Evolutionary conservation across 495 filamentous ascomycete species (phyloP), one percentile per base, ranked within the genome.

Genomic region (Penicillium maclennaniae): DNA sequence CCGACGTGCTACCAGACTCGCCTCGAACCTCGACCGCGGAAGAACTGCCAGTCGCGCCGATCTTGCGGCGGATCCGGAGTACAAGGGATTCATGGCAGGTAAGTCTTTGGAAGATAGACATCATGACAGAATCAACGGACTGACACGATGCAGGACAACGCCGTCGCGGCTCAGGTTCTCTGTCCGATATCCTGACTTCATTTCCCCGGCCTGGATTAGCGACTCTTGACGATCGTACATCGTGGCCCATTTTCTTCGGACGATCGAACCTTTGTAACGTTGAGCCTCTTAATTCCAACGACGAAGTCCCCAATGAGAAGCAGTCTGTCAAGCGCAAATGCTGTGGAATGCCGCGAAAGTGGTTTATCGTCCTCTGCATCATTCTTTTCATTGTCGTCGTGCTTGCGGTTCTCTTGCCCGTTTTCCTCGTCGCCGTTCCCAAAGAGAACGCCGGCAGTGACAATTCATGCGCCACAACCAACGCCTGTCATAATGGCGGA

Each of bases 121-220:
- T 27, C 48, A 39, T 25, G 3, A 10, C 17, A 4, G 36, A 19
- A 20, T 7, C 7, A 23, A 19, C 15, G 20, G 8, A 19, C 39
- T 50, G 19, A 50, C 27, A 7, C 6, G 43, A 39, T 15, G 15
- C 27, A 19, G 9, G 53, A 34, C 67, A 77, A 27, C 66, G 76
- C 40, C 56, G 45, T n/a, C 59, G 69, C 41, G 63, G 68, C n/a
- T 82, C 79, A 4, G 81, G 80, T 69, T 80, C 91, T 58, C 76
- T 98, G 40, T 92, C 89, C 15, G 91, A 95, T 62, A 96, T 97
- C 65, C 78, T 98, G 6, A 87, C 88, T 12, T 88, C 91, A 14
- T 98, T 98, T 53, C 93, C 93, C 12, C 87, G 91, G 10, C 91
- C 93, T 6, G 83, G 81, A 5, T 75, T 83, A 6, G 76, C 77